Evolutionary conservation across 1,139 yeast genomes (phyloP).

Genomic region (Lodderomyces parapsilosis): DNA sequence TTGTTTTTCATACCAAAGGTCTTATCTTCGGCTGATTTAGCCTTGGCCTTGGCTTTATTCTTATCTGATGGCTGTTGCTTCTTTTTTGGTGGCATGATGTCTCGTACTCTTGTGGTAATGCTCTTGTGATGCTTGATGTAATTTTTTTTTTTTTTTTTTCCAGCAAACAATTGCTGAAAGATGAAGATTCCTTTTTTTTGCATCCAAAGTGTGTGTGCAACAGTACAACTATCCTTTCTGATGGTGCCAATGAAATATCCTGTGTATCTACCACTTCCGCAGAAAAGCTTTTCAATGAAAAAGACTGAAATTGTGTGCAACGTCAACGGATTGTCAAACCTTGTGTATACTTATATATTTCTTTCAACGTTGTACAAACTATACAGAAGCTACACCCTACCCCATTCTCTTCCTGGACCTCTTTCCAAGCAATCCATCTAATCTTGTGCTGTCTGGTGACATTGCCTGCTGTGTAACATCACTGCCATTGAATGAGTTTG

Average conservation of each 20-base stretch:
- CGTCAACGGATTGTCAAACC: too few relatives aligned
- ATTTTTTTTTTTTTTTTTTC: constrained; percentile 4
- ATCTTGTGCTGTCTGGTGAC: neutral
- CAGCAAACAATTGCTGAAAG: too few relatives aligned
- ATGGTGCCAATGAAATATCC: too few relatives aligned
- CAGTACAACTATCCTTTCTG: too few relatives aligned
- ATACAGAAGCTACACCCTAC: neutral
- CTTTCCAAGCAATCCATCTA: neutral
- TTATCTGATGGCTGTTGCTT: constrained; percentile 62
- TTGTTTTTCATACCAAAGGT: constrained; percentile 95
- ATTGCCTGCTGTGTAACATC: neutral
- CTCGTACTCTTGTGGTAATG: constrained; percentile 3
- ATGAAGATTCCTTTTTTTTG: neutral
- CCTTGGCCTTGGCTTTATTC: constrained; percentile 68
- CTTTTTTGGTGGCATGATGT: constrained; percentile 52
- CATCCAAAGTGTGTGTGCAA: too few relatives aligned
- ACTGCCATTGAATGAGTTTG: neutral
- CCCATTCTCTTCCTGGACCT: neutral
- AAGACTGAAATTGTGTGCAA: too few relatives aligned
- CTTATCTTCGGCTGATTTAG: constrained; percentile 76
- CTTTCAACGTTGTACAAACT: too few relatives aligned
- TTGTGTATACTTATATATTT: too few relatives aligned
- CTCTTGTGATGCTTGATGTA: neutral
- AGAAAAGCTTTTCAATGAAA: too few relatives aligned
- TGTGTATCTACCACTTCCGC: too few relatives aligned